These are phyloP conservation scores for Euphorbia schlechtendalii DNA, from an alignment of 441 rosid genomes.

Conservation along the genomic window DNA sequence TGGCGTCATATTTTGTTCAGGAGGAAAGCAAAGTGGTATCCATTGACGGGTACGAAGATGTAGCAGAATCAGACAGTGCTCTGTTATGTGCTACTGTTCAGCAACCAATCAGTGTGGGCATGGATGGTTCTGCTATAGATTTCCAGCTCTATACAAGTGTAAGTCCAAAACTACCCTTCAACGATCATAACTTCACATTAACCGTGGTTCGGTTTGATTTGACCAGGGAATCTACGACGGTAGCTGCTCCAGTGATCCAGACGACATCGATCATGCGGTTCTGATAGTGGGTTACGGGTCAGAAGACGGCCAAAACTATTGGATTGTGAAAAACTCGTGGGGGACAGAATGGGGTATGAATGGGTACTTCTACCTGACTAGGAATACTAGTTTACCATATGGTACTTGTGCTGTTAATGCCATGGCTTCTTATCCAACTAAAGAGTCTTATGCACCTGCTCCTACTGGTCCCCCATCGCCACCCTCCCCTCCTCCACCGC, in stretches of 20 bases:
- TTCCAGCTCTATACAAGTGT: constrained; percentile 68
- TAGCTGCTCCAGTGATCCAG: constrained; percentile 51
- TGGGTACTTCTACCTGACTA: constrained; percentile 48
- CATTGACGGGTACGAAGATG: constrained; percentile 59
- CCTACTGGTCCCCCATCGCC: constrained; percentile 40
- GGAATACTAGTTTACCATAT: constrained; percentile 34
- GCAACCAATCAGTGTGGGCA: constrained; percentile 72
- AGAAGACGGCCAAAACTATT: constrained; percentile 50
- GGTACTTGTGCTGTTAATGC: constrained; percentile 75
- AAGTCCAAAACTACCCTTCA: constrained; percentile 13
- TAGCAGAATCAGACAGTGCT: constrained; percentile 49
- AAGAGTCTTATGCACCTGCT: constrained; percentile 41
- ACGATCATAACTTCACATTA: too few species aligned
- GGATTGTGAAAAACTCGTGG: constrained; percentile 91
- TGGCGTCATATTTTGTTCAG: too few species aligned
- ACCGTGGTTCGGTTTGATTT: neutral
- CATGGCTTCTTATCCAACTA: constrained; percentile 70
- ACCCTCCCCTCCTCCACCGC: constrained; percentile 33
- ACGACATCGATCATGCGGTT: constrained; percentile 70
- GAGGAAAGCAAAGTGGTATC: constrained; percentile 39
- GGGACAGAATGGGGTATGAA: constrained; percentile 65
- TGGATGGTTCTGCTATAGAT: constrained; percentile 57
- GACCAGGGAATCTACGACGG: constrained; percentile 65
- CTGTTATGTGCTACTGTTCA: constrained; percentile 49
- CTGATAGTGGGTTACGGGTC: constrained; percentile 68